phyloP scores from a whole-genome alignment of 352 stramenopile species.

The Globisporangium paroecandrum region DNA sequence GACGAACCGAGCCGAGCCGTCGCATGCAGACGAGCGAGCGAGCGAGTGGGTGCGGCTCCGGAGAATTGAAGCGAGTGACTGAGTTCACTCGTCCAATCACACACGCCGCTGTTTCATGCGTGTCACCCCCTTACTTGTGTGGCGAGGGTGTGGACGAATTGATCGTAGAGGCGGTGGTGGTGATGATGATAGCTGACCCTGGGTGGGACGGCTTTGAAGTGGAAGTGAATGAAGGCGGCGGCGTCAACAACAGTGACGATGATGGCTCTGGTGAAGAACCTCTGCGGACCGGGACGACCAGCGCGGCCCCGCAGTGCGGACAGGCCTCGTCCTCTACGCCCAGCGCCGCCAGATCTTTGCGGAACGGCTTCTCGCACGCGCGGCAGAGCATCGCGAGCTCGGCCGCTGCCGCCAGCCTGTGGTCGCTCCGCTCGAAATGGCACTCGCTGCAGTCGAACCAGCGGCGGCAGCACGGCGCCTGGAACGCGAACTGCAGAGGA shows the following conservation, averaged over 20 bases:
- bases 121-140: not conserved
- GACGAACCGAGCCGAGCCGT: not conserved
- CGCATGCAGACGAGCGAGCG: constrained; percentile 12
- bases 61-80: not conserved
- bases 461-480: constrained; percentile 59
- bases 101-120: not conserved
- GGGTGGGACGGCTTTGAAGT: not conserved
- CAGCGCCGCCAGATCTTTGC: constrained; percentile 54
- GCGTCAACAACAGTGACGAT: not conserved
- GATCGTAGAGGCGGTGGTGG: not conserved
- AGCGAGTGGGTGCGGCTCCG: not conserved
- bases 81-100: not conserved
- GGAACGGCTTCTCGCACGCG: constrained; percentile 58
- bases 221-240: not conserved
- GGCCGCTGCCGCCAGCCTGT: constrained; percentile 33
- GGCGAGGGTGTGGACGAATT: not conserved
- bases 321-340: constrained; percentile 54
- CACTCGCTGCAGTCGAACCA: constrained; percentile 83
- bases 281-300: constrained; percentile 29
- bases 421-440: constrained; percentile 63
- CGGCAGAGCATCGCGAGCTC: constrained; percentile 73
- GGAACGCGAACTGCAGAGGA: constrained; percentile 51
- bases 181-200: not conserved
- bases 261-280: not conserved
- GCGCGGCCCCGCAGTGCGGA: constrained; percentile 52